A percentile compares a stretch with the other conserved stretches of the same genome.
These are phyloP conservation scores for Solanum chiquidenum DNA, from an alignment of 257 asterid species.

Conservation along the genomic window DNA sequence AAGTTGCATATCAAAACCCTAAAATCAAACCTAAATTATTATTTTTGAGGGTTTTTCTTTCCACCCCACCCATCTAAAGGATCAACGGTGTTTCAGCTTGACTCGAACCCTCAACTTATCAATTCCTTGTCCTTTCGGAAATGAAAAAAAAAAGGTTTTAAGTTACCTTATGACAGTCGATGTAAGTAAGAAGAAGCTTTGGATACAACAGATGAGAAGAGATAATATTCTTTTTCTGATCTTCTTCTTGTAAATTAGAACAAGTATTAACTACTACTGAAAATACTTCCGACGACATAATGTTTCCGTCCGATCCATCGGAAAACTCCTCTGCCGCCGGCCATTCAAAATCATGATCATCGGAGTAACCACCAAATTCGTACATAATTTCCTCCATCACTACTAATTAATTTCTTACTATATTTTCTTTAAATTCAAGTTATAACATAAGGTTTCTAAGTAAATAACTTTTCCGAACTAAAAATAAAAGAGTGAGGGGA, in stretches of 20 bases:
- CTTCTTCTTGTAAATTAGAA: neutral
- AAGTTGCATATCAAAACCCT: neutral
- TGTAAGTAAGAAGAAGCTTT: constrained; percentile 35
- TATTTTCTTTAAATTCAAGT: neutral
- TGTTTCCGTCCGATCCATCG: neutral
- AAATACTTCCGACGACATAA: neutral
- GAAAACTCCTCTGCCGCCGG: neutral
- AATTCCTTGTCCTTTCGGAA: neutral
- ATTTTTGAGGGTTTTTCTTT: neutral
- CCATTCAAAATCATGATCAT: neutral
- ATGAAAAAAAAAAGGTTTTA: neutral
- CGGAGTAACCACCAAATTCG: neutral
- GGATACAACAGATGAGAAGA: constrained; percentile 54
- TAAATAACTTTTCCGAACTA: neutral
- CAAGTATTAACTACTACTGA: neutral
- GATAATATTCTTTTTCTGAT: neutral
- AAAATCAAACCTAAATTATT: neutral
- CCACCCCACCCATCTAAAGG: neutral
- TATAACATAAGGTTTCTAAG: neutral
- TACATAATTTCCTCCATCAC: constrained; percentile 1
- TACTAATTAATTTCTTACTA: neutral
- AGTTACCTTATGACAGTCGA: constrained; percentile 56
- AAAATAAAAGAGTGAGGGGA: neutral
- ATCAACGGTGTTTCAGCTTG: neutral
- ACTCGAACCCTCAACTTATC: neutral